phyloP scores from a whole-genome alignment of 1,284 basidiomycete genomes.

The Lentinula novae-zelandiae region DNA sequence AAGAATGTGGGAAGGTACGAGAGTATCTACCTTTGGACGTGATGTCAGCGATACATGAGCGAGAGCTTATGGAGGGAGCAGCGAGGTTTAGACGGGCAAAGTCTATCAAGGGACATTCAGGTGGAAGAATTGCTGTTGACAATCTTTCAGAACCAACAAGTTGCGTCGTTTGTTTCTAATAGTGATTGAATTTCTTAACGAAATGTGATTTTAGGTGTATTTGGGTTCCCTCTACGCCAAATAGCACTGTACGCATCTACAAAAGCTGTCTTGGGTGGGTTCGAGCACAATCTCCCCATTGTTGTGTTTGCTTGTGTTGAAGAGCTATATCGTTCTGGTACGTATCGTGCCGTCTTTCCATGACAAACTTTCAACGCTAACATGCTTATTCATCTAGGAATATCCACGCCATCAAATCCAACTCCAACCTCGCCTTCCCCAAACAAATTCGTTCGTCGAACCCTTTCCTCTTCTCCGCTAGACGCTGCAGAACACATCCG shows the following conservation, averaged over 20 bases:
- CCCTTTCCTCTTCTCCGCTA: conserved; percentile 15
- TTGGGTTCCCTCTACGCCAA: conserved; percentile 44
- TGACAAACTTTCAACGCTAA: not conserved
- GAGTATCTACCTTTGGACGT: conserved; percentile 32
- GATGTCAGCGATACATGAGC: conserved; percentile 31
- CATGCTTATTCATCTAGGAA: not conserved
- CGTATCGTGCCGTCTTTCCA: conserved; percentile 11
- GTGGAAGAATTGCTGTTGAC: not conserved
- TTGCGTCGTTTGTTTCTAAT: conserved; percentile 13
- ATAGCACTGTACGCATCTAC: conserved; percentile 43
- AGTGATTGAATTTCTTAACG: not conserved
- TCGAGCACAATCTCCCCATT: conserved; percentile 49
- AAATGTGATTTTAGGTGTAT: conserved; percentile 32
- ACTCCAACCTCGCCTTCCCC: conserved; percentile 47
- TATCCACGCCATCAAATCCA: conserved; percentile 13
- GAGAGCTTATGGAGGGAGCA: conserved; percentile 29
- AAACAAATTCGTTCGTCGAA: conserved; percentile 19
- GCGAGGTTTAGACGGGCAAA: conserved; percentile 12
- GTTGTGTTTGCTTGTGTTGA: conserved; percentile 55
- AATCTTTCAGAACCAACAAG: not conserved
- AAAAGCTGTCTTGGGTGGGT: conserved; percentile 44
- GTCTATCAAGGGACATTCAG: conserved; percentile 19
- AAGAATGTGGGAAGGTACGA: conserved; percentile 12
- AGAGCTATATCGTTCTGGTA: conserved; percentile 56
- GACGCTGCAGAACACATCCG: not conserved